phyloP scores from a whole-genome alignment of 139 green algal species.

The Chlorella sp. region DNA sequence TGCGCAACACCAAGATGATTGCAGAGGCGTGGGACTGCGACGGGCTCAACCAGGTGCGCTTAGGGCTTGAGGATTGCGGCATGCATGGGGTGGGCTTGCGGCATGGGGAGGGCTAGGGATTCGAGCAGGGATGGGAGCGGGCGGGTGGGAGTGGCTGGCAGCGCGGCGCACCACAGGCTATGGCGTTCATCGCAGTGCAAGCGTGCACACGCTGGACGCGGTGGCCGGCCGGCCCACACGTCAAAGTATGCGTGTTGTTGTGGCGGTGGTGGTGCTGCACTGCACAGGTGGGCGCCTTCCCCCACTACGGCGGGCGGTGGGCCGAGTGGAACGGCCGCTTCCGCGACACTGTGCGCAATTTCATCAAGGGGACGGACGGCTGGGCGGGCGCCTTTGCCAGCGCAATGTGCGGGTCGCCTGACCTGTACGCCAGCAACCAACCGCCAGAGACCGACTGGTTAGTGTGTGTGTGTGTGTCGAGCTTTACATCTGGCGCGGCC shows the following conservation, averaged over 20 bases:
- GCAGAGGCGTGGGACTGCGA: slow-evolving; percentile 98
- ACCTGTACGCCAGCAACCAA: slow-evolving; percentile 63
- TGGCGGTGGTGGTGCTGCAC: background rate
- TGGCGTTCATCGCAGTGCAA: too few relatives aligned
- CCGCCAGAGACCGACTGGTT: slow-evolving; percentile 42
- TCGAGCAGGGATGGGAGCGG: too few relatives aligned
- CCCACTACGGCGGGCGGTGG: slow-evolving; percentile 93
- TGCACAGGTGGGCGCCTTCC: slow-evolving; percentile 82
- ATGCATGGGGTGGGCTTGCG: too few relatives aligned
- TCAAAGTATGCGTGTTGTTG: background rate
- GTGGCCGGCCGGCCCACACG: too few relatives aligned
- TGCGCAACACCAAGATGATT: slow-evolving; percentile 90
- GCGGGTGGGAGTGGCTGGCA: too few relatives aligned
- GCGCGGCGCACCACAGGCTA: too few relatives aligned
- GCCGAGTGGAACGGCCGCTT: slow-evolving; percentile 97
- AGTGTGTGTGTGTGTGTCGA: background rate
- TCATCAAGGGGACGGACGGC: slow-evolving; percentile 84
- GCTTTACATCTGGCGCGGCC: too few relatives aligned
- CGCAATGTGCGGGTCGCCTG: slow-evolving; percentile 71
- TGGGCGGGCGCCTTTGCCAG: slow-evolving; percentile 76
- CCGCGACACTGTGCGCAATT: slow-evolving; percentile 83
- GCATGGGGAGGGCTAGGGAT: too few relatives aligned
- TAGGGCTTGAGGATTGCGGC: too few relatives aligned
- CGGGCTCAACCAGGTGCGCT: slow-evolving; percentile 88
- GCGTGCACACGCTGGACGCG: too few relatives aligned